phyloP scores from a whole-genome alignment of 371 early-diverging fungal genomes.

The Choanephora cucurbitarum region DNA sequence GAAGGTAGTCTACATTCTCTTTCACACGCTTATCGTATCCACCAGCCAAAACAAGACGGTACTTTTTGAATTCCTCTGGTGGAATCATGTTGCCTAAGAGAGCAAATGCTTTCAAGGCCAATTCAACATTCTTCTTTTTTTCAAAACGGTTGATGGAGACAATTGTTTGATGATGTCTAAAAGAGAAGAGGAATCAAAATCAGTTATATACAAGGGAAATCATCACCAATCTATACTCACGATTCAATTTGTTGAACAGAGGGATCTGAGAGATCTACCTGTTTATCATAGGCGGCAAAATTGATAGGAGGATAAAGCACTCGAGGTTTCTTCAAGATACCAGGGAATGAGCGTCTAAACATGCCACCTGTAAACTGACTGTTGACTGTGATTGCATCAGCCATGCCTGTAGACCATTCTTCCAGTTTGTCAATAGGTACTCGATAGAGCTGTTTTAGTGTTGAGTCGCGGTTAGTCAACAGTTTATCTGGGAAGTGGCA shows the following conservation, averaged over 20 bases:
- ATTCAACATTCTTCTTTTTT: slow-evolving; percentile 87
- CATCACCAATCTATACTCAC: slow-evolving; percentile 32
- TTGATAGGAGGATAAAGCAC: slow-evolving; percentile 90
- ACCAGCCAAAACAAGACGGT: slow-evolving; percentile 71
- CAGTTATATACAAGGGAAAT: neutral
- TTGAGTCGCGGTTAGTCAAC: slow-evolving; percentile 64
- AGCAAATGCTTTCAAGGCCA: slow-evolving; percentile 83
- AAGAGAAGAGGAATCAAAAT: neutral
- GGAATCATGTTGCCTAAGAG: slow-evolving; percentile 28
- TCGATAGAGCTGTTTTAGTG: slow-evolving; percentile 77
- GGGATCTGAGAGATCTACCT: slow-evolving; percentile 56
- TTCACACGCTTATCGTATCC: slow-evolving; percentile 85
- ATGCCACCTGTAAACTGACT: slow-evolving; percentile 86
- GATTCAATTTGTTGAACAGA: slow-evolving; percentile 56
- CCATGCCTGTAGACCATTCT: slow-evolving; percentile 82
- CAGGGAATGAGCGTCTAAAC: slow-evolving; percentile 72
- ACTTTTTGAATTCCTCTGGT: slow-evolving; percentile 31
- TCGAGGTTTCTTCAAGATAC: slow-evolving; percentile 58
- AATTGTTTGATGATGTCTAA: slow-evolving; percentile 47
- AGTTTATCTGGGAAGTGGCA: slow-evolving; percentile 97
- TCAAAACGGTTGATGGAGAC: slow-evolving; percentile 94
- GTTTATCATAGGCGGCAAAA: slow-evolving; percentile 66
- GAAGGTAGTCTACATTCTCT: slow-evolving; percentile 87
- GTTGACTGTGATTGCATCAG: slow-evolving; percentile 90
- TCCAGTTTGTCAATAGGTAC: slow-evolving; percentile 83